phyloP scores from a whole-genome alignment of 1,284 basidiomycete genomes.

The Pseudozyma flocculosa region DNA sequence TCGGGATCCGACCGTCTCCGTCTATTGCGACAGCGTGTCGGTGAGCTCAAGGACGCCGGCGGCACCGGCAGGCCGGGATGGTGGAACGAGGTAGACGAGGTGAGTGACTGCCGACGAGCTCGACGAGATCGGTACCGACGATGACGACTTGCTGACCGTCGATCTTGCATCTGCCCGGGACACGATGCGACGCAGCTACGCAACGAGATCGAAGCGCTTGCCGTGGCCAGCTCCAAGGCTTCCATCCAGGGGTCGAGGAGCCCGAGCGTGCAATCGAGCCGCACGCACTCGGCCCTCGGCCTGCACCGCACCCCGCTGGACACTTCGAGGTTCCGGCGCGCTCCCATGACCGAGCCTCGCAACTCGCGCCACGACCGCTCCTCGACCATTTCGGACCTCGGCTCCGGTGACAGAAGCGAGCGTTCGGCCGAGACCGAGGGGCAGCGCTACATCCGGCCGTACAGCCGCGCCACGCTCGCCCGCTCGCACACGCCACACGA shows the following conservation, averaged over 20 bases:
- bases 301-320: background rate
- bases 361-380: background rate
- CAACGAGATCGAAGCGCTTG: background rate
- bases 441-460: background rate
- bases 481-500: background rate
- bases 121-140: no score
- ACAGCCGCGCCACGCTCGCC: background rate
- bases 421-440: background rate
- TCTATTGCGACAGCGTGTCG: slow-evolving; percentile 6
- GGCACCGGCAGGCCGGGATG: slow-evolving; percentile 16
- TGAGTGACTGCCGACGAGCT: no score
- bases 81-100: slow-evolving; percentile 3
- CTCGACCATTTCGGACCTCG: background rate
- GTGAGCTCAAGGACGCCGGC: slow-evolving; percentile 2
- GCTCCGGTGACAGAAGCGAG: background rate
- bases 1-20: slow-evolving; percentile 5
- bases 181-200: no score
- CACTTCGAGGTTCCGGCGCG: background rate
- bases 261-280: background rate
- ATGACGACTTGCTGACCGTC: no score
- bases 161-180: no score
- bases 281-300: slow-evolving; percentile 1
- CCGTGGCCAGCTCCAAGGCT: background rate
- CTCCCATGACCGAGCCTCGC: background rate
- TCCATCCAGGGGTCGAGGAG: background rate